These are phyloP conservation scores for Helotiales sp. DNA, from an alignment of 2,329 filamentous ascomycete genomes.

Conservation along the genomic window DNA sequence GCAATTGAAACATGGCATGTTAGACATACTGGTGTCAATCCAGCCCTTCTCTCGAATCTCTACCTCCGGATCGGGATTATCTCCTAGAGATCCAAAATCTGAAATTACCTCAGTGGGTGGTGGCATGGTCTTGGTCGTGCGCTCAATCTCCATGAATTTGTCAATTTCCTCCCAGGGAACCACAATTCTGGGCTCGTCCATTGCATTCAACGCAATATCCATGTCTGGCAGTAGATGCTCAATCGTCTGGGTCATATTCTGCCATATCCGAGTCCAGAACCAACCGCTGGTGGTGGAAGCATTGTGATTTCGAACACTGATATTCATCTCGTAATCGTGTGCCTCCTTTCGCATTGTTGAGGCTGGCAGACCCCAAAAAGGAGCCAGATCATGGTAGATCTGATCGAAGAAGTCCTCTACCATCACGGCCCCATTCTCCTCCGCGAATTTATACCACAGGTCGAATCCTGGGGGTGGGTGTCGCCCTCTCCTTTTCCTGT, in stretches of 20 bases:
- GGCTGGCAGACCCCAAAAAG: conserved; percentile 52
- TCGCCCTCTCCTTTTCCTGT: conserved; percentile 60
- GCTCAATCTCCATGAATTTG: conserved; percentile 55
- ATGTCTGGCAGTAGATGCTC: conserved; percentile 63
- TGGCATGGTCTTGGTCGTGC: conserved; percentile 52
- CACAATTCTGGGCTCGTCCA: conserved; percentile 67
- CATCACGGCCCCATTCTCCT: conserved; percentile 55
- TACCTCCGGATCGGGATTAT: conserved; percentile 43
- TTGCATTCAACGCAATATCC: conserved; percentile 68
- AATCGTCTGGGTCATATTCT: conserved; percentile 47
- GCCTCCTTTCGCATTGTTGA: conserved; percentile 56
- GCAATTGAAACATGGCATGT: conserved; percentile 39
- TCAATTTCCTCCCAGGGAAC: conserved; percentile 62
- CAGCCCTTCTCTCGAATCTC: conserved; percentile 28
- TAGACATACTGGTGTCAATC: conserved; percentile 35
- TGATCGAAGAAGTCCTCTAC: conserved; percentile 66
- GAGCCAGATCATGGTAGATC: conserved; percentile 57
- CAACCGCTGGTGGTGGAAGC: conserved; percentile 52
- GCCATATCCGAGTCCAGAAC: conserved; percentile 50
- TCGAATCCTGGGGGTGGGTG: conserved; percentile 69
- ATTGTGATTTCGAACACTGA: conserved; percentile 58
- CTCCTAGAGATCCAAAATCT: conserved; percentile 53
- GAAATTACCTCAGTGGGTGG: conserved; percentile 59
- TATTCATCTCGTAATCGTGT: conserved; percentile 63
- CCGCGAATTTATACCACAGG: conserved; percentile 61